These are phyloP conservation scores for Brettanomyces naardenensis DNA, from an alignment of 805 yeast species.

Conservation along the genomic window DNA sequence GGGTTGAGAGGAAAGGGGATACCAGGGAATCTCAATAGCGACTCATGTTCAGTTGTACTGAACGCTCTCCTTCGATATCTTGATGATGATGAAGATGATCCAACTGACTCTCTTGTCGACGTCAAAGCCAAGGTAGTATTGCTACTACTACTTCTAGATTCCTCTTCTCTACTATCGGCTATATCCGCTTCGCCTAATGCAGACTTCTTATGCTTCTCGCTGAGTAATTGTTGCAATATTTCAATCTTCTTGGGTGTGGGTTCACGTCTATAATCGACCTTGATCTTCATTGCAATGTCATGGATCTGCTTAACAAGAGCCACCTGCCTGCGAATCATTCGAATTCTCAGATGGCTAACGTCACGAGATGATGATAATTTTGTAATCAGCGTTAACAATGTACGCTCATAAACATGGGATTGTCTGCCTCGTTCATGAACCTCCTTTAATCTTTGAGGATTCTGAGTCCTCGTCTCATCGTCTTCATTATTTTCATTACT, in stretches of 20 bases:
- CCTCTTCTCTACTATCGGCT: background rate
- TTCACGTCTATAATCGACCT: constrained; percentile 52
- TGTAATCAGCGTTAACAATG: constrained; percentile 24
- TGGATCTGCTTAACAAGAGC: constrained; percentile 61
- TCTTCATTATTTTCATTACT: constrained; percentile 10
- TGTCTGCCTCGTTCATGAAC: constrained; percentile 1
- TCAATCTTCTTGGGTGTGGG: constrained; percentile 72
- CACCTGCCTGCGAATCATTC: constrained; percentile 41
- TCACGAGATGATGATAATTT: constrained; percentile 14
- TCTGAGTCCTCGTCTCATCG: constrained; percentile 6
- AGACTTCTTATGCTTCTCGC: constrained; percentile 39
- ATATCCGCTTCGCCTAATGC: constrained; percentile 9
- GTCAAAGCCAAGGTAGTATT: constrained; percentile 1
- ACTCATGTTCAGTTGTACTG: constrained; percentile 11
- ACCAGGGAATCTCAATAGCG: constrained; percentile 36
- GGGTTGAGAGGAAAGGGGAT: constrained; percentile 83
- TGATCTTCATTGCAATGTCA: constrained; percentile 54
- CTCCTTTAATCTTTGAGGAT: constrained; percentile 5
- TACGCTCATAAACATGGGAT: constrained; percentile 17
- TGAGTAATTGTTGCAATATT: constrained; percentile 47
- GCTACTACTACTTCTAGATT: background rate
- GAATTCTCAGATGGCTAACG: constrained; percentile 22
- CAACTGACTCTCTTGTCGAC: constrained; percentile 16
- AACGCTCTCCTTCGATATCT: constrained; percentile 1
- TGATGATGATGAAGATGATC: background rate